These are phyloP conservation scores for Colletotrichum orchidophilum DNA, from an alignment of 2,329 filamentous ascomycete species.

Conservation along the genomic window DNA sequence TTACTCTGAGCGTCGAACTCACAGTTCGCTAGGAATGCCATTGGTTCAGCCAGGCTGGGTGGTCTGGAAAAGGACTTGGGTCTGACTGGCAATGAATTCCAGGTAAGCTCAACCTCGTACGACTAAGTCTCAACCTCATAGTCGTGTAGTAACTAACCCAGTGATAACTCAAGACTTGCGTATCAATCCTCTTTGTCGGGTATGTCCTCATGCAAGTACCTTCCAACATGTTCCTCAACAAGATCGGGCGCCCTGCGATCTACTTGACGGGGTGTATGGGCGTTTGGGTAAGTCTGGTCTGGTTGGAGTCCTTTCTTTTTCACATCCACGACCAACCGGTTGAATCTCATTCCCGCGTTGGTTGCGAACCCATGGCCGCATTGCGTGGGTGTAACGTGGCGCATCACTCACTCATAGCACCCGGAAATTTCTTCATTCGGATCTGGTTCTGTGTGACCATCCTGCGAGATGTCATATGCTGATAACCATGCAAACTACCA, in stretches of 20 bases:
- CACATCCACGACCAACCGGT: constrained; percentile 45
- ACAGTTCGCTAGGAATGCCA: constrained; percentile 43
- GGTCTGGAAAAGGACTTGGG: constrained; percentile 51
- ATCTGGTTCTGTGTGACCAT: not conserved
- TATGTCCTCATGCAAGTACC: constrained; percentile 43
- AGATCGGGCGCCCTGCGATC: constrained; percentile 37
- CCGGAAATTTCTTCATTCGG: not conserved
- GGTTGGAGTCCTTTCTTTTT: constrained; percentile 40
- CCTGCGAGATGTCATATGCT: not conserved
- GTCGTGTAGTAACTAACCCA: constrained; percentile 40
- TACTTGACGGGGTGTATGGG: constrained; percentile 32
- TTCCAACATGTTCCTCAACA: constrained; percentile 34
- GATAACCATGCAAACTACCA: not conserved
- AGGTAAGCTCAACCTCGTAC: constrained; percentile 41
- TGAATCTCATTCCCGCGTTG: not conserved
- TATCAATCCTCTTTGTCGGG: constrained; percentile 36
- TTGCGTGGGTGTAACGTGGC: constrained; percentile 19
- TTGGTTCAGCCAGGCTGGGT: constrained; percentile 62
- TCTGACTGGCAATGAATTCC: constrained; percentile 45
- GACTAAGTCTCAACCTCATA: constrained; percentile 35
- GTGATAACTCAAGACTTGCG: constrained; percentile 37
- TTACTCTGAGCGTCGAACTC: not conserved
- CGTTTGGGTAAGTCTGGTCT: constrained; percentile 39
- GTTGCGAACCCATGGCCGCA: not conserved
- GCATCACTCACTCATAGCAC: no score